These are phyloP conservation scores for Talaromyces marneffei DNA, from an alignment of 2,329 filamentous ascomycete genomes.

Conservation along the genomic window DNA sequence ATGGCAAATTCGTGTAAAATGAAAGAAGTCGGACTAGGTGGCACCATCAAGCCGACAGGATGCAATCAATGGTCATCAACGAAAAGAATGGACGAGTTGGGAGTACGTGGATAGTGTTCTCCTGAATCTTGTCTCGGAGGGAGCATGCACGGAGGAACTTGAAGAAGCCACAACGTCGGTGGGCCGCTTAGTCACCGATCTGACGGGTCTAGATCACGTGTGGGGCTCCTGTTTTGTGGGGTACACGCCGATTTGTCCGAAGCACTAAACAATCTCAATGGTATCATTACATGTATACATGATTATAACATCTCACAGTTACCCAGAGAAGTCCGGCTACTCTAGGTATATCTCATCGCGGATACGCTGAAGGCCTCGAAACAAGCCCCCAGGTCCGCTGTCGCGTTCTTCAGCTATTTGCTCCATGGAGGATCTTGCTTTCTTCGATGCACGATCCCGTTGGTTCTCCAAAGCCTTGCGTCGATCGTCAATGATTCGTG, in stretches of 20 bases:
- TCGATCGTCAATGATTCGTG: conserved; percentile 74
- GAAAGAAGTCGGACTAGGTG: neutral
- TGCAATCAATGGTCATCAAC: neutral
- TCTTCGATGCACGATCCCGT: conserved; percentile 19
- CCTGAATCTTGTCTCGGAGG: neutral
- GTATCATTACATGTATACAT: conserved; percentile 1
- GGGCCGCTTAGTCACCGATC: conserved; percentile 2
- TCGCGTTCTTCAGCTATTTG: conserved; percentile 21
- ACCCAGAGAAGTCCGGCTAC: conserved; percentile 20
- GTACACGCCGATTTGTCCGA: neutral
- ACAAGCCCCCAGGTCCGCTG: conserved; percentile 44
- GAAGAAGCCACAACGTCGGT: conserved; percentile 1
- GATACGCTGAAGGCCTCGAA: conserved; percentile 49
- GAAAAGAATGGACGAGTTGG: neutral
- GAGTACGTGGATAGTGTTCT: neutral
- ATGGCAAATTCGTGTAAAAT: neutral
- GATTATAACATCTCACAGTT: conserved; percentile 2
- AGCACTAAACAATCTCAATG: neutral
- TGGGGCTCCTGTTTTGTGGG: conserved; percentile 3
- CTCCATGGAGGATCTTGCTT: conserved; percentile 23
- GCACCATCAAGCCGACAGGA: neutral
- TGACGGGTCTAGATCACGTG: conserved; percentile 1
- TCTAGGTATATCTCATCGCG: conserved; percentile 51
- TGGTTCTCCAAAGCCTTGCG: conserved; percentile 43
- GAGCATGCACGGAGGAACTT: neutral